phyloP scores from a whole-genome alignment of 2,329 filamentous ascomycete species.

The Raffaelea albimanens region DNA sequence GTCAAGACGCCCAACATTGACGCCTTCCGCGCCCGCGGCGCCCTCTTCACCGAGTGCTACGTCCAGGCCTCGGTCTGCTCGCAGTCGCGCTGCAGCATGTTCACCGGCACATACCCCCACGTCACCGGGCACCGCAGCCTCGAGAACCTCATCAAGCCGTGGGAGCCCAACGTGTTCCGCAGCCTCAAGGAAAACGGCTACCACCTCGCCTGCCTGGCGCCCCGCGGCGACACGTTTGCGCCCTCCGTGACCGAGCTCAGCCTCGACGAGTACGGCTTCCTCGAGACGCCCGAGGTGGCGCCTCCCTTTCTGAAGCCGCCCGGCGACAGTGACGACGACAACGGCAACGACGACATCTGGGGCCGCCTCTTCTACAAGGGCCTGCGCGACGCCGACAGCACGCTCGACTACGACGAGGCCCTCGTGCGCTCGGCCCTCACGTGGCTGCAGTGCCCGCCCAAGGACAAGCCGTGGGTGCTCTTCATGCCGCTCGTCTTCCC shows the following conservation, averaged over 20 bases:
- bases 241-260: constrained; percentile 32
- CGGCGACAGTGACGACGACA: constrained; percentile 12
- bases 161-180: constrained; percentile 37
- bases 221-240: constrained; percentile 32
- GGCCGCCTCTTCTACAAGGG: constrained; percentile 31
- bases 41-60: constrained; percentile 35
- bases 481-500: constrained; percentile 34
- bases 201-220: constrained; percentile 35
- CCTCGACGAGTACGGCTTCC: constrained; percentile 34
- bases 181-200: constrained; percentile 33
- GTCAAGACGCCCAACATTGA: constrained; percentile 32
- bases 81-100: constrained; percentile 36
- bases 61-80: constrained; percentile 35
- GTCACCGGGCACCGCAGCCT: constrained; percentile 34
- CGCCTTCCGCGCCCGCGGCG: constrained; percentile 25
- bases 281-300: constrained; percentile 25
- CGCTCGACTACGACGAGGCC: constrained; percentile 35
- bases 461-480: constrained; percentile 30
- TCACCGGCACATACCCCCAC: constrained; percentile 35
- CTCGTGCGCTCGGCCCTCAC: constrained; percentile 28
- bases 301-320: constrained; percentile 23
- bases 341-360: constrained; percentile 17
- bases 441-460: constrained; percentile 33
- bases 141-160: constrained; percentile 37
- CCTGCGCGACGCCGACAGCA: constrained; percentile 23